Conservation (phyloP, 768 basidiomycete species). For the Auriscalpium orientale region DNA sequence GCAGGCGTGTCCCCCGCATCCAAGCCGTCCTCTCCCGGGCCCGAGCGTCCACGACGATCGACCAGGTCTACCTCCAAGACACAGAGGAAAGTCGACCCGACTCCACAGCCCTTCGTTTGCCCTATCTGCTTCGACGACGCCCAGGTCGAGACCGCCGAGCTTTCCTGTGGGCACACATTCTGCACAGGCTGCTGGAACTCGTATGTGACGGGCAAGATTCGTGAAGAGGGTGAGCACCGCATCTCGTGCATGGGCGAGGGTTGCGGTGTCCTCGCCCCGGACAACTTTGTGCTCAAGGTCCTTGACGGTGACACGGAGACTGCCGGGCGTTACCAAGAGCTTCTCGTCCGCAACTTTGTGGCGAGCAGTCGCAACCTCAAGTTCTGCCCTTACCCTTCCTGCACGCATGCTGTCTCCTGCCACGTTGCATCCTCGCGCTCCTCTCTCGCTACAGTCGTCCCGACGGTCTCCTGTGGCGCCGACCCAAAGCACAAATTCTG, state of each 20-base stretch:
- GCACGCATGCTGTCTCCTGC: conserved; percentile 92
- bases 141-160: conserved; percentile 51
- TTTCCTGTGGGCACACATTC: conserved; percentile 81
- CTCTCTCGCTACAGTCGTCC: conserved; percentile 72
- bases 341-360: conserved; percentile 87
- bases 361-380: conserved; percentile 73
- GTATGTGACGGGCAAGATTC: conserved; percentile 74
- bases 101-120: conserved; percentile 65
- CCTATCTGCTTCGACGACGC: conserved; percentile 89
- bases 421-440: conserved; percentile 69
- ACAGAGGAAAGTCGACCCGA: conserved; percentile 16
- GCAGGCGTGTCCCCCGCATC: conserved; percentile 62
- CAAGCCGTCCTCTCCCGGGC: conserved; percentile 21
- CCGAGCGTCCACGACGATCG: conserved; percentile 26
- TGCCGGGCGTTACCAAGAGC: conserved; percentile 72
- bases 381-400: conserved; percentile 93
- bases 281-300: conserved; percentile 49
- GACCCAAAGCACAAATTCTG: conserved; percentile 72
- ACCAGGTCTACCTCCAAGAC: conserved; percentile 14
- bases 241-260: conserved; percentile 78
- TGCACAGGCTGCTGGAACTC: conserved; percentile 80
- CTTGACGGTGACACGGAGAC: conserved; percentile 49
- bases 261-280: conserved; percentile 59
- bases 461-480: conserved; percentile 82
- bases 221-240: conserved; percentile 67